Evolutionary conservation across 1,284 basidiomycete species (phyloP), one percentile per base, ranked within the genome.

Genomic region (Athelia sp.): DNA sequence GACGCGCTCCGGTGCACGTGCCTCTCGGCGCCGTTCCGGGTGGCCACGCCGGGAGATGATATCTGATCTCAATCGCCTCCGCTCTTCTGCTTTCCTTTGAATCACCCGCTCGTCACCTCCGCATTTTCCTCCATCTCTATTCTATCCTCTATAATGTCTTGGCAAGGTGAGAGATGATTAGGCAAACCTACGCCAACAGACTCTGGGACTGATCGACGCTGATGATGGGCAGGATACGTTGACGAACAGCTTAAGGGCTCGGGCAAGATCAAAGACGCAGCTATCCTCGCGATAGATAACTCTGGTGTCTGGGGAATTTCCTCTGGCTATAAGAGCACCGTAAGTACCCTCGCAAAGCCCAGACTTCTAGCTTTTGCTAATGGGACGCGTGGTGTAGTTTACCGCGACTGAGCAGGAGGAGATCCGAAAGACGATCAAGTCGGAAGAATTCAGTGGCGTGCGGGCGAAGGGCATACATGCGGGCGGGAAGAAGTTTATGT

Each of bases 221-320:
- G 35, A 14, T 43, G 17, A 31, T 40, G 17, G 48, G 22, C 62
- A 94, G 92, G 72, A 52, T 96, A 96, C 74, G 90, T 97, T 66
- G 92, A 98, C 70, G 71, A 73, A 62, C 87, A 94, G 66, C 83
- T 98, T 54, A 67, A 96, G 56, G 89, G 82, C 24, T 87, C 76
- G 51, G 85, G 84, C 59, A 90, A 84, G 70, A 74, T 97, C 64
- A 51, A 72, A 36, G 77, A 81, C 60, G 93, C 91, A 36, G 93
- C 93, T 40, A 97, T 98, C 68, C 56, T 98, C 48, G 94, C 93
- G 36, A 6, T 29, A 13, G 79, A 78, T 56, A 72, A 82, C 59
- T 93, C 93, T 46, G 93, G 95, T 53, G 77, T 95, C 22, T 98
- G 95, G 95, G 94, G 93, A 18, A 60, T 78, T 4, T 82, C 83